These are phyloP conservation scores for Carex sylvatica DNA, from an alignment of 202 grass and related monocot genomes.

Conservation along the genomic window DNA sequence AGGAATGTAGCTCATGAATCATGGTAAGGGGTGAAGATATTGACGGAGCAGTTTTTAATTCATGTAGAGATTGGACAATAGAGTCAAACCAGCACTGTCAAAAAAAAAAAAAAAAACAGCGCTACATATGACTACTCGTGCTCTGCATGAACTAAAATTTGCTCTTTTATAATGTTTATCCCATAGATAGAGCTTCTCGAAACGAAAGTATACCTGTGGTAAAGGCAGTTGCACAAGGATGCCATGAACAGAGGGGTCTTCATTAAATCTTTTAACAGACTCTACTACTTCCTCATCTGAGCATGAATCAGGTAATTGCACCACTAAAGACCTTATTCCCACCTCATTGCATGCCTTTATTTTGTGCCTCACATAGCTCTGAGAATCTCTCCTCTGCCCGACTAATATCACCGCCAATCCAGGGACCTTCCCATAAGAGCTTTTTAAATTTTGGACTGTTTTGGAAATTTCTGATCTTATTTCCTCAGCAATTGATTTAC, in stretches of 20 bases:
- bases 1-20: not conserved
- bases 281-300: conserved; percentile 63
- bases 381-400: conserved; percentile 80
- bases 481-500: conserved; percentile 66
- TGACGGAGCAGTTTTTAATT: no score
- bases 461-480: conserved; percentile 65
- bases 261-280: conserved; percentile 61
- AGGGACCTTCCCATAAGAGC: conserved; percentile 47
- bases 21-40: not conserved
- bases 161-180: no score
- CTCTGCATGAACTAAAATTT: no score
- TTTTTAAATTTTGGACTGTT: conserved; percentile 58
- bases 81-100: no score
- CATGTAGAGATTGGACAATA: no score
- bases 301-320: conserved; percentile 60
- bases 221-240: conserved; percentile 92
- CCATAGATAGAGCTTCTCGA: not conserved
- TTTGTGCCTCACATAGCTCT: conserved; percentile 78
- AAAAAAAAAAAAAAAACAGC: no score
- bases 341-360: conserved; percentile 82
- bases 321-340: conserved; percentile 80
- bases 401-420: conserved; percentile 81
- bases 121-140: no score
- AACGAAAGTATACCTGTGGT: conserved; percentile 53
- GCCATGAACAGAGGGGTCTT: conserved; percentile 86